These are phyloP conservation scores for Orbilia quercus DNA, from an alignment of 2,329 filamentous ascomycete genomes.

Conservation along the genomic window DNA sequence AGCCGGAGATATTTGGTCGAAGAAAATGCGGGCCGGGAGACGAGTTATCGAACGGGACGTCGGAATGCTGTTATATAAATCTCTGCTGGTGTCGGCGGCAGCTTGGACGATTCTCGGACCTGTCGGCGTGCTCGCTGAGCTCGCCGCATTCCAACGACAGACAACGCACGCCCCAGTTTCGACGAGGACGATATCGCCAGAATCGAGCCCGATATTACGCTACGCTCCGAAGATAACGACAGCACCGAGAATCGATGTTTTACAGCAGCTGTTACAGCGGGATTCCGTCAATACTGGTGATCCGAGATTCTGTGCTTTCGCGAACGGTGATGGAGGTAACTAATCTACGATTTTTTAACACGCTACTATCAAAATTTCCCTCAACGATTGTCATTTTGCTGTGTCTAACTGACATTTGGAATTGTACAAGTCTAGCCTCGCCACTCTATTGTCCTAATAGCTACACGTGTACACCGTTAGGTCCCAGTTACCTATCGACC, in stretches of 20 bases:
- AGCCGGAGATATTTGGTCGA: too few relatives aligned
- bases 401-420: too few relatives aligned
- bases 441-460: slow-evolving; percentile 31
- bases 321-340: slow-evolving; percentile 42
- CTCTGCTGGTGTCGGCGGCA: neutral
- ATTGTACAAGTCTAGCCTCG: slow-evolving; percentile 37
- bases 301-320: slow-evolving; percentile 37
- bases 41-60: neutral
- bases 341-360: neutral
- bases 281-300: slow-evolving; percentile 2
- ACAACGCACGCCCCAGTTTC: slow-evolving; percentile 24
- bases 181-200: slow-evolving; percentile 4
- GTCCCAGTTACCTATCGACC: neutral
- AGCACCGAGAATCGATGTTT: slow-evolving; percentile 10
- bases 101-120: neutral
- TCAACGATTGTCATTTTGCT: too few relatives aligned
- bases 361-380: too few relatives aligned
- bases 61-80: neutral
- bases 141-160: slow-evolving; percentile 12
- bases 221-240: slow-evolving; percentile 30
- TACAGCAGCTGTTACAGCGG: slow-evolving; percentile 25
- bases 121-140: slow-evolving; percentile 14
- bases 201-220: slow-evolving; percentile 1
- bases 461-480: slow-evolving; percentile 35
- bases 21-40: neutral